phyloP scores from a whole-genome alignment of 768 basidiomycete genomes.

The Rhizopogon vesiculosus region DNA sequence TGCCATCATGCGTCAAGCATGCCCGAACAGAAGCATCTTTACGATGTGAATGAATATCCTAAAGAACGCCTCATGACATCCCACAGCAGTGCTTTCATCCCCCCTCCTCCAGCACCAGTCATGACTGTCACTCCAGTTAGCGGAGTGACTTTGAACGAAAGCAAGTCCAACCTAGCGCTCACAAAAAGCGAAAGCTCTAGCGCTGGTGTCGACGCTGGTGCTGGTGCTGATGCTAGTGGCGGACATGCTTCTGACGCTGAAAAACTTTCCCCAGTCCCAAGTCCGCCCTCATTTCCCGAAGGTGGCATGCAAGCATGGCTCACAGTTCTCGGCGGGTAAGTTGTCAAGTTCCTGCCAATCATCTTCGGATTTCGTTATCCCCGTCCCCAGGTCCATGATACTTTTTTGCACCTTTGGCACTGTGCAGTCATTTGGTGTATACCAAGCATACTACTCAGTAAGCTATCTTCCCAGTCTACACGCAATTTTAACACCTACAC shows the following conservation, averaged over 20 bases:
- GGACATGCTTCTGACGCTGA: background rate
- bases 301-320: conserved; percentile 42
- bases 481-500: background rate
- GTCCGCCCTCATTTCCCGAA: conserved; percentile 33
- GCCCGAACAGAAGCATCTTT: conserved; percentile 9
- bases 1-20: background rate
- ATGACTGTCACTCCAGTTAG: conserved; percentile 5
- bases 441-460: conserved; percentile 49
- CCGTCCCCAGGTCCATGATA: conserved; percentile 31
- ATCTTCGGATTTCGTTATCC: background rate
- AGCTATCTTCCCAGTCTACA: background rate
- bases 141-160: background rate
- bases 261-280: background rate
- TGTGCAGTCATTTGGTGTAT: conserved; percentile 45
- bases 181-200: background rate
- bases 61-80: conserved; percentile 5
- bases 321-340: conserved; percentile 43
- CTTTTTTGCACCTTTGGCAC: conserved; percentile 46
- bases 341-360: background rate
- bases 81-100: background rate
- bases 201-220: background rate
- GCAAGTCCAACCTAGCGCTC: conserved; percentile 1
- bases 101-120: background rate
- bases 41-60: conserved; percentile 4
- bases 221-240: background rate